Percentiles rank a stretch among this genome's conserved stretches.
Evolutionary conservation across 345 rosid species (phyloP).

Genomic region (Dimocarpus longan): DNA sequence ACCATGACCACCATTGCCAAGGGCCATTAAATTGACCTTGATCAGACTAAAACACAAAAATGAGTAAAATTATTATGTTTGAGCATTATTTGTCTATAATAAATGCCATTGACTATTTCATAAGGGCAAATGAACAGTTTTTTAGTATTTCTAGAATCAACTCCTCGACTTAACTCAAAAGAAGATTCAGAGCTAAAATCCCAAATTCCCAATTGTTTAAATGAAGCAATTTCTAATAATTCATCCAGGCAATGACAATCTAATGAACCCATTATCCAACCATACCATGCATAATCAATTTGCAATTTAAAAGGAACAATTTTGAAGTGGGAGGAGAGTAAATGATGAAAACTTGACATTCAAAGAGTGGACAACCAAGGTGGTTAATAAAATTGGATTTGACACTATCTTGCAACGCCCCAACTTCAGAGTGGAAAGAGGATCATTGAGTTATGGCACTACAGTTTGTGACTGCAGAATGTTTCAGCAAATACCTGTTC

Average conservation of each 20-base stretch:
- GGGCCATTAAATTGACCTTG: neutral
- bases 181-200: neutral
- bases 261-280: neutral
- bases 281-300: neutral
- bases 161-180: neutral
- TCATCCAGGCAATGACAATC: neutral
- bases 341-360: neutral
- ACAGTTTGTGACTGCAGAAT: neutral
- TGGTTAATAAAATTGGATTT: neutral
- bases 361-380: neutral
- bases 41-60: neutral
- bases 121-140: neutral
- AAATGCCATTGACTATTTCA: neutral
- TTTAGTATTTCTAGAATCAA: neutral
- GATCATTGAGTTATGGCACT: neutral
- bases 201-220: slow-evolving; percentile 1
- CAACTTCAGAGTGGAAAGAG: neutral
- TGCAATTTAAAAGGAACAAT: neutral
- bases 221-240: neutral
- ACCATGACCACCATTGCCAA: slow-evolving; percentile 2
- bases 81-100: neutral
- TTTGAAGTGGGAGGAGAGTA: neutral
- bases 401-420: neutral
- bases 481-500: slow-evolving; percentile 65
- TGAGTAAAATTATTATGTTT: neutral